Percentiles rank a stretch among this genome's conserved stretches.
These are phyloP conservation scores for Cryomyces antarcticus DNA, from an alignment of 495 filamentous ascomycete genomes.

Conservation along the genomic window DNA sequence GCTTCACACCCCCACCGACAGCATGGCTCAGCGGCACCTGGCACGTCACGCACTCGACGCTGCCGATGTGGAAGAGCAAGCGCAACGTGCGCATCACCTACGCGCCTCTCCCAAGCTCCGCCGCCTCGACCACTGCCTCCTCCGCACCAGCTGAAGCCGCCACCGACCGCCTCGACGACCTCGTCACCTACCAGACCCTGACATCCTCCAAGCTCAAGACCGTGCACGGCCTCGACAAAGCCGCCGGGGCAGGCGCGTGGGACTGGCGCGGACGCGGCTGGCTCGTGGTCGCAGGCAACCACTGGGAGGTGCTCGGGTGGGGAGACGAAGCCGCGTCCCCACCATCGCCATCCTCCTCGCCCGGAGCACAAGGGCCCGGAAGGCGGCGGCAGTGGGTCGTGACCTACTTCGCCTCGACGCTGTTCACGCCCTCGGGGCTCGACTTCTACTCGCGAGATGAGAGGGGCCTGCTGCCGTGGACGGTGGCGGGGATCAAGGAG, in stretches of 20 bases:
- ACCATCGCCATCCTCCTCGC: no score
- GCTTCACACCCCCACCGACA: constrained; percentile 28
- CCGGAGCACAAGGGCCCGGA: background rate
- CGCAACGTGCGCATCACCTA: constrained; percentile 64
- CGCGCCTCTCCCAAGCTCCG: constrained; percentile 21
- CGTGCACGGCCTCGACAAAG: constrained; percentile 42
- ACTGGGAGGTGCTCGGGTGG: constrained; percentile 60
- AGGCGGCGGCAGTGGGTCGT: constrained; percentile 35
- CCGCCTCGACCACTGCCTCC: background rate
- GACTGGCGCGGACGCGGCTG: constrained; percentile 52
- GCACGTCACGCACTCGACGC: constrained; percentile 56
- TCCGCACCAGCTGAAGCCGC: constrained; percentile 7
- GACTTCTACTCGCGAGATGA: constrained; percentile 44
- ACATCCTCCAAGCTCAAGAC: constrained; percentile 28
- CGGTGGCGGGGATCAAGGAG: constrained; percentile 23
- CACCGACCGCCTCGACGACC: constrained; percentile 35
- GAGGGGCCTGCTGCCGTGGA: constrained; percentile 29
- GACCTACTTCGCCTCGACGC: constrained; percentile 53
- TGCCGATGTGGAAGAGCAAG: constrained; percentile 50
- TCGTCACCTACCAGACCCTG: constrained; percentile 39
- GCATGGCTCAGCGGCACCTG: constrained; percentile 45
- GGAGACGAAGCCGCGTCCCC: constrained; percentile 25
- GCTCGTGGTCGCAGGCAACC: constrained; percentile 39
- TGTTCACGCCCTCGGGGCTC: constrained; percentile 56
- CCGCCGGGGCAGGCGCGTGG: constrained; percentile 29